Evolutionary conservation across 2,329 filamentous ascomycete genomes (phyloP).

Genomic region (Fusarium sp.): DNA sequence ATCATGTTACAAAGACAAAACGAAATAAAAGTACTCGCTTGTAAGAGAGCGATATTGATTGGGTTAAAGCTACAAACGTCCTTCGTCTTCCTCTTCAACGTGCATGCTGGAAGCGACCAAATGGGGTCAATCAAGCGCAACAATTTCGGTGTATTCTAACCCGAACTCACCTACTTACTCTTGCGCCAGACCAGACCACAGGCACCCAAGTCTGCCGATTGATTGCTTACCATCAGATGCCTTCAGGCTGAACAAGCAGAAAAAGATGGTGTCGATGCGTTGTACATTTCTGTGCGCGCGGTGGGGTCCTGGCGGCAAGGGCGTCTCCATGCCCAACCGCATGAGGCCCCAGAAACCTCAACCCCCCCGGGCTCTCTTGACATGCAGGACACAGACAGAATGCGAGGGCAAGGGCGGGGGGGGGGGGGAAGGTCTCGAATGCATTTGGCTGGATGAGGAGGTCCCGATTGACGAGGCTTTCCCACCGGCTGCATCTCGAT

Average conservation of each 20-base stretch:
- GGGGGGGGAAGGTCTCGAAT: slow-evolving; percentile 21
- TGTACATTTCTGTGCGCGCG: slow-evolving; percentile 57
- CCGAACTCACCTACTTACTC: not conserved
- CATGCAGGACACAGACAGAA: slow-evolving; percentile 36
- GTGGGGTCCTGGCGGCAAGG: slow-evolving; percentile 55
- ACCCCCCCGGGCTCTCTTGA: slow-evolving; percentile 19
- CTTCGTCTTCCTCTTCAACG: not conserved
- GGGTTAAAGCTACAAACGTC: not conserved
- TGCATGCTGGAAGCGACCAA: not conserved
- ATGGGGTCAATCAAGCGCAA: not conserved
- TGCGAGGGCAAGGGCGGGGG: slow-evolving; percentile 17
- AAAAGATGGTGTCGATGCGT: slow-evolving; percentile 54
- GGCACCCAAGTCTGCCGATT: not conserved
- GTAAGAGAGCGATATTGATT: not conserved
- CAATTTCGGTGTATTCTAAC: not conserved
- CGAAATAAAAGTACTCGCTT: slow-evolving; percentile 23
- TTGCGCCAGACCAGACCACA: not conserved
- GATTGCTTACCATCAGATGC: slow-evolving; percentile 6
- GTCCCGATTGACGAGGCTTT: slow-evolving; percentile 36
- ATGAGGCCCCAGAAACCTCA: slow-evolving; percentile 42
- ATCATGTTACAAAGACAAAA: slow-evolving; percentile 32
- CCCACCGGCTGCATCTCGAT: slow-evolving; percentile 31
- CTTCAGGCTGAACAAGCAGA: slow-evolving; percentile 26
- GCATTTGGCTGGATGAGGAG: slow-evolving; percentile 32
- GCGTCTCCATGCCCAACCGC: slow-evolving; percentile 63